These are phyloP conservation scores for Scheffersomyces titani DNA, from an alignment of 1,139 yeast species.

Conservation along the genomic window DNA sequence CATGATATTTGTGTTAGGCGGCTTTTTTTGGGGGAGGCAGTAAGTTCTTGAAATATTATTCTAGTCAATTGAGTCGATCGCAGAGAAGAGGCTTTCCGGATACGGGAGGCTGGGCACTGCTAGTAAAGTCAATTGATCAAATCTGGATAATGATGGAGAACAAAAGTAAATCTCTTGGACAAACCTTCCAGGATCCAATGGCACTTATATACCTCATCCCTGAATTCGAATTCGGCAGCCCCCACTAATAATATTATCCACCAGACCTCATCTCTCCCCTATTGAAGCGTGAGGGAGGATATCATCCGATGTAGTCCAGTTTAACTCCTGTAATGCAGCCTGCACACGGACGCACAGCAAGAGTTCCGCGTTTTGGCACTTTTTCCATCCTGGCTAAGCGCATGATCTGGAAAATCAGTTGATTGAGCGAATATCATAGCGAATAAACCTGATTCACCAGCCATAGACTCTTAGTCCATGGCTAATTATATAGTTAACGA, in stretches of 20 bases:
- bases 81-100: background rate
- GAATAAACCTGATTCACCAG: background rate
- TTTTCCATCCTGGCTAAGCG: background rate
- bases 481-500: too few relatives aligned
- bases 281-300: background rate
- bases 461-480: background rate
- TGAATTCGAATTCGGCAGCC: background rate
- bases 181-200: background rate
- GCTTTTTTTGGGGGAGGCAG: background rate
- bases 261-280: background rate
- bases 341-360: background rate
- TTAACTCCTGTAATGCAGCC: background rate
- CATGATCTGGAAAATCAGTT: background rate
- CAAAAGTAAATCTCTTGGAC: background rate
- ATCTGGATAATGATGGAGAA: background rate
- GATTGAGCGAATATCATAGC: background rate
- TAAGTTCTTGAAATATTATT: background rate
- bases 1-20: slow-evolving; percentile 17
- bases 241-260: background rate
- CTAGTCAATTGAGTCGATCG: background rate
- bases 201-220: background rate
- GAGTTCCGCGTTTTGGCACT: background rate
- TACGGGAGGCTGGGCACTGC: background rate
- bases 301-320: background rate
- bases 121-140: background rate